Evolutionary conservation across 306 rosid genomes (phyloP).

Genomic region (Luffa acutangula): DNA sequence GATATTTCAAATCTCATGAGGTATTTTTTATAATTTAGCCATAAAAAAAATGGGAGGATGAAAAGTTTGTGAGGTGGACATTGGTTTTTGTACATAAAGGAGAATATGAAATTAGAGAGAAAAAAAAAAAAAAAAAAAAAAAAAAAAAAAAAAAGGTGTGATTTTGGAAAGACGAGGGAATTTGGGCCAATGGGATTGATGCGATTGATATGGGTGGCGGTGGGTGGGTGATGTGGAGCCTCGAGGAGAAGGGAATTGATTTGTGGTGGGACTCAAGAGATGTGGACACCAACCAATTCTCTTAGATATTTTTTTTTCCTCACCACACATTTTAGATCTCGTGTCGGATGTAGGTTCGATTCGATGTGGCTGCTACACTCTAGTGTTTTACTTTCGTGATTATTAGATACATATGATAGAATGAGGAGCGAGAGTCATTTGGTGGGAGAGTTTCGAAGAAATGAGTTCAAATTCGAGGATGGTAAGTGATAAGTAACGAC

Average conservation of each 20-base stretch:
- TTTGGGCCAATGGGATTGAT: background rate
- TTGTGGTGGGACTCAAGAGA: background rate
- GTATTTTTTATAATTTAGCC: too few relatives aligned
- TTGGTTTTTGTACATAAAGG: background rate
- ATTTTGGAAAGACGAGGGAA: background rate
- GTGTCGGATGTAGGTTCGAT: background rate
- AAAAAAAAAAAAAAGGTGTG: background rate
- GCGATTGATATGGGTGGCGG: background rate
- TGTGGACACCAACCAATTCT: background rate
- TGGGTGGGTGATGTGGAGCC: background rate
- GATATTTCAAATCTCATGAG: too few relatives aligned
- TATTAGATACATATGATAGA: too few relatives aligned
- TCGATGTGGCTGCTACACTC: too few relatives aligned
- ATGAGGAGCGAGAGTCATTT: too few relatives aligned
- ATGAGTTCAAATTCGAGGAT: too few relatives aligned
- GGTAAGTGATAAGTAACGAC: too few relatives aligned
- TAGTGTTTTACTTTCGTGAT: too few relatives aligned
- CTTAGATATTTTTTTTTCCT: background rate
- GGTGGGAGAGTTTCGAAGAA: too few relatives aligned
- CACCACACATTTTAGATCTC: background rate
- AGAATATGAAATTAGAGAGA: background rate
- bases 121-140: background rate
- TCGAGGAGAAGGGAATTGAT: background rate
- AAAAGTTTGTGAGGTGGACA: constrained; percentile 2
- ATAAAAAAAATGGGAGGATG: background rate